Percentiles rank a stretch among this genome's conserved stretches.
Evolutionary conservation across 352 stramenopile genomes (phyloP).

Genomic region (Pythium oligandrum): DNA sequence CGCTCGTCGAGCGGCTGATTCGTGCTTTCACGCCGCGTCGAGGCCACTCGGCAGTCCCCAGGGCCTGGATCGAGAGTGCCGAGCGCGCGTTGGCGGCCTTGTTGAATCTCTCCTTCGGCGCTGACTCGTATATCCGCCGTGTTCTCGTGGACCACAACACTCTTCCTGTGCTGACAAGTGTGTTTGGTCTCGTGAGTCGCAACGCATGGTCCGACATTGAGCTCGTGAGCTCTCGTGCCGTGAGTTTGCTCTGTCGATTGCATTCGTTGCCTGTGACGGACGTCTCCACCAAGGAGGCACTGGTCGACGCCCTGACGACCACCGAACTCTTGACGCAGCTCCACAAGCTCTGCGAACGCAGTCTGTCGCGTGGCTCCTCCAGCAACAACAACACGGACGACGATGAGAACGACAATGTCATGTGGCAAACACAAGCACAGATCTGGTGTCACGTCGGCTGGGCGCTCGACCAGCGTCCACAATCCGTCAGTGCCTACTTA

Average conservation of each 20-base stretch:
- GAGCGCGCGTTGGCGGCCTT: slow-evolving; percentile 52
- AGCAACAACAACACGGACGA: slow-evolving; percentile 6
- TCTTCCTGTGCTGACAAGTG: background rate
- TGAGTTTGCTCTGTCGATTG: slow-evolving; percentile 57
- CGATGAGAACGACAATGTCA: background rate
- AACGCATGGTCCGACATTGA: too few relatives aligned
- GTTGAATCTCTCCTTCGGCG: slow-evolving; percentile 61
- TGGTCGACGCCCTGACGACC: background rate
- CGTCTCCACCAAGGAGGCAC: background rate
- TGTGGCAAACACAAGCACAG: slow-evolving; percentile 60
- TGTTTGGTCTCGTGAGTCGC: too few relatives aligned
- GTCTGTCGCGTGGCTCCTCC: slow-evolving; percentile 7
- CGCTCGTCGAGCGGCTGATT: background rate
- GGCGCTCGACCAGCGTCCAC: slow-evolving; percentile 23
- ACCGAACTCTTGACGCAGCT: slow-evolving; percentile 6
- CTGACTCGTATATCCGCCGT: slow-evolving; percentile 24
- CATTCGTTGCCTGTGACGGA: slow-evolving; percentile 22
- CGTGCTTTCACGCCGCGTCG: slow-evolving; percentile 16
- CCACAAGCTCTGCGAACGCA: slow-evolving; percentile 16
- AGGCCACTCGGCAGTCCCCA: background rate
- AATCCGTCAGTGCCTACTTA: slow-evolving; percentile 31
- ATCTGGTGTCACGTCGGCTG: slow-evolving; percentile 75
- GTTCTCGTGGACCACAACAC: slow-evolving; percentile 27
- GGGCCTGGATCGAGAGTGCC: slow-evolving; percentile 1
- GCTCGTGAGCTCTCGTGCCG: slow-evolving; percentile 33